phyloP scores from a whole-genome alignment of 768 basidiomycete species.

The Leucogyrophana mollusca region DNA sequence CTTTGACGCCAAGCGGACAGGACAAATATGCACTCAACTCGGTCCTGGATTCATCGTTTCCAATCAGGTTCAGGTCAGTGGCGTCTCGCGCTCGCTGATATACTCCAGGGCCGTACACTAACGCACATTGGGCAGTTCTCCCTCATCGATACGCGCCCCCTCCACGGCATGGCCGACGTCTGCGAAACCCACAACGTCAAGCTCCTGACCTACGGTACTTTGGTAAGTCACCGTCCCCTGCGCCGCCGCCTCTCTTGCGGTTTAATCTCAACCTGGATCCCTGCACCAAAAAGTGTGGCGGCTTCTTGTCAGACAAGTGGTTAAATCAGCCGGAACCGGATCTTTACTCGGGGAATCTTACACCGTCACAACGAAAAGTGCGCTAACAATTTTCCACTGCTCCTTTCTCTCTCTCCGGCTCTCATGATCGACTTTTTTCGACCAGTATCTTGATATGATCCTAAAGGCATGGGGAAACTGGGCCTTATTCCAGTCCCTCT shows the following conservation, averaged over 20 bases:
- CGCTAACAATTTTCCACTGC: conserved; percentile 10
- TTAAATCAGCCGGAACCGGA: conserved; percentile 67
- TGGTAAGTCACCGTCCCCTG: conserved; percentile 44
- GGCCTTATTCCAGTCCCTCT: conserved; percentile 69
- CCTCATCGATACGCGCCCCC: conserved; percentile 73
- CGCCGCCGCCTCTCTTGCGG: background rate
- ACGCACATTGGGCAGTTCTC: conserved; percentile 56
- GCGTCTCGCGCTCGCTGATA: background rate
- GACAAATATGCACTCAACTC: conserved; percentile 77
- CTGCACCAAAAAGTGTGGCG: conserved; percentile 61
- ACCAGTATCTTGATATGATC: conserved; percentile 85
- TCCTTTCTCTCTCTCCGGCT: background rate
- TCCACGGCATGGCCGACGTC: conserved; percentile 75
- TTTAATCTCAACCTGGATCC: conserved; percentile 4
- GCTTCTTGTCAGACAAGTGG: conserved; percentile 80
- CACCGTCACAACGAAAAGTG: conserved; percentile 84
- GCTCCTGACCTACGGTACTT: conserved; percentile 77
- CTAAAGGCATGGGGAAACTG: conserved; percentile 77
- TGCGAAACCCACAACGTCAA: conserved; percentile 73
- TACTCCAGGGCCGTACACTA: too few relatives aligned
- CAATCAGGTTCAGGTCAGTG: conserved; percentile 77
- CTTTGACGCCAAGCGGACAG: conserved; percentile 71
- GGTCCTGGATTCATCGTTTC: conserved; percentile 73
- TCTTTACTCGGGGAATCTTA: conserved; percentile 62
- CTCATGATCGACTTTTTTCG: conserved; percentile 1